phyloP scores from a whole-genome alignment of 2,329 filamentous ascomycete genomes.

The Talaromyces sp. region DNA sequence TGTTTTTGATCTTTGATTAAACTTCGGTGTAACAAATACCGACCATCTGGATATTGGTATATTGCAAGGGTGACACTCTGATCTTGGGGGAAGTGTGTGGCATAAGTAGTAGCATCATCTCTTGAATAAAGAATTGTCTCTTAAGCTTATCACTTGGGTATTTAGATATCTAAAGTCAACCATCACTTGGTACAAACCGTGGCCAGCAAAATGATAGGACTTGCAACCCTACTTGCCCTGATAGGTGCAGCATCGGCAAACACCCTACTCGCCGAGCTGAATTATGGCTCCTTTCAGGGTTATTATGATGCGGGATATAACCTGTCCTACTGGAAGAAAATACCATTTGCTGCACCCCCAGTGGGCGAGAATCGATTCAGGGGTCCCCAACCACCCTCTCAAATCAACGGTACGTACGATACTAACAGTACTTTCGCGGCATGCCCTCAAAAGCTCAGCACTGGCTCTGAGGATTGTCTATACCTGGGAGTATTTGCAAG shows the following conservation, averaged over 20 bases:
- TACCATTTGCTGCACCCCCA: constrained; percentile 60
- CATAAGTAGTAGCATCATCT: background rate
- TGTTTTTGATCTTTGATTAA: background rate
- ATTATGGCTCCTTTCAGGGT: background rate
- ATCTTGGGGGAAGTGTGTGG: background rate
- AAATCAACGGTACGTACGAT: background rate
- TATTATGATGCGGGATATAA: constrained; percentile 32
- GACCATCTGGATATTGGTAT: background rate
- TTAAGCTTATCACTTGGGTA: background rate
- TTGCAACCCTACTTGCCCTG: background rate
- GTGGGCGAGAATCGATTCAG: constrained; percentile 58
- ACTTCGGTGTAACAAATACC: background rate
- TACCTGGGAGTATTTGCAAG: background rate
- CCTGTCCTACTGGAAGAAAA: constrained; percentile 58
- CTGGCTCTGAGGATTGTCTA: background rate
- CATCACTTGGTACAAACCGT: background rate
- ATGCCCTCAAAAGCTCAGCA: background rate
- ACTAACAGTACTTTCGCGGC: background rate
- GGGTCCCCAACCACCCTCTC: constrained; percentile 54
- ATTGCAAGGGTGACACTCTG: background rate
- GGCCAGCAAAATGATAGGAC: background rate
- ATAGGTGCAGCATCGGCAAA: background rate
- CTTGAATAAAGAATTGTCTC: background rate
- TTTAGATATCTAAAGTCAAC: background rate
- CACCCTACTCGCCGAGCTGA: background rate